phyloP scores from a whole-genome alignment of 108 stramenopile species.

The Nitzschia sp. region DNA sequence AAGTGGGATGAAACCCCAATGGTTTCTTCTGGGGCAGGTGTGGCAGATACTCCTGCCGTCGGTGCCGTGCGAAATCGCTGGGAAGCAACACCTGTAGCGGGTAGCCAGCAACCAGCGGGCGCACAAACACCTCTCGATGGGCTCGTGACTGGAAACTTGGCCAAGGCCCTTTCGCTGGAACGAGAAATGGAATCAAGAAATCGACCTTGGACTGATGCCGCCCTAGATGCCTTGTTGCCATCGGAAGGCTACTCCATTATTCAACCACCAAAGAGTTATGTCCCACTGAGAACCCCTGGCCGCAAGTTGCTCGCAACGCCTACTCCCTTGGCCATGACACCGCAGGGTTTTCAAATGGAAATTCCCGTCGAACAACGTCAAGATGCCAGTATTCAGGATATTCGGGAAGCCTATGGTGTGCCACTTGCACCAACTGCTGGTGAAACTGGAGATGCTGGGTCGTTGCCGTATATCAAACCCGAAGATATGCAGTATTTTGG shows the following conservation, averaged over 20 bases:
- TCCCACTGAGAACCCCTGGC: constrained; percentile 93
- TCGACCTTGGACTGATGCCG: constrained; percentile 94
- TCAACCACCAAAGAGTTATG: constrained; percentile 88
- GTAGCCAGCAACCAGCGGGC: no score
- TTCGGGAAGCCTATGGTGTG: constrained; percentile 93
- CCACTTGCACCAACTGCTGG: constrained; percentile 70
- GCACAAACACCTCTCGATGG: constrained; percentile 37
- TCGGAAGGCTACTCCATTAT: constrained; percentile 87
- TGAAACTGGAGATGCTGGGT: constrained; percentile 58
- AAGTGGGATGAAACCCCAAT: constrained; percentile 89
- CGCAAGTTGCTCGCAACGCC: constrained; percentile 91
- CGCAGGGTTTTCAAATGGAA: constrained; percentile 92
- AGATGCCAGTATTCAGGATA: constrained; percentile 71
- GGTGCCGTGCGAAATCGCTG: constrained; percentile 61
- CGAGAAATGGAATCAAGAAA: constrained; percentile 96
- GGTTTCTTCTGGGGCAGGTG: constrained; percentile 49
- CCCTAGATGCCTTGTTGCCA: constrained; percentile 95
- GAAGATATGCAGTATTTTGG: constrained; percentile 99
- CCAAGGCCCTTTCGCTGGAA: constrained; percentile 87
- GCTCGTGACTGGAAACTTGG: constrained; percentile 58
- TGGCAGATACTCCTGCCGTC: constrained; percentile 32
- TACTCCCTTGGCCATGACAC: constrained; percentile 79
- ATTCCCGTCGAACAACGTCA: constrained; percentile 89
- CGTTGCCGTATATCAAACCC: constrained; percentile 95
- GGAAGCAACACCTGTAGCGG: constrained; percentile 80